These are phyloP conservation scores for Rubroboletus satanas DNA, from an alignment of 768 basidiomycete genomes.

Conservation along the genomic window DNA sequence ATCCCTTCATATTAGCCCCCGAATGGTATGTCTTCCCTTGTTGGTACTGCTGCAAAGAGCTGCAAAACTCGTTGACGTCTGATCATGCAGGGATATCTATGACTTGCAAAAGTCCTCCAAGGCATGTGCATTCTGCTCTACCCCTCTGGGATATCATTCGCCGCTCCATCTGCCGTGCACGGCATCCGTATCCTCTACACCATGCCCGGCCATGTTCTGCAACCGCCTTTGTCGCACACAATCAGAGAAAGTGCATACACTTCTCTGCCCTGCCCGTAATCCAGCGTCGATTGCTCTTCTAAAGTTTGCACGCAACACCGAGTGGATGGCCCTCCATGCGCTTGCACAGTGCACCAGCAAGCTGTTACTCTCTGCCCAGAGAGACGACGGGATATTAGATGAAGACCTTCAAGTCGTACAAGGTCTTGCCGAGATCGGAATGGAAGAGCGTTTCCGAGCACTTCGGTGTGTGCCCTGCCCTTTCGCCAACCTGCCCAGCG, in stretches of 20 bases:
- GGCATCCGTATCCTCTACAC: constrained; percentile 36
- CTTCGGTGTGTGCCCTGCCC: constrained; percentile 10
- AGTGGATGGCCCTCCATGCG: constrained; percentile 74
- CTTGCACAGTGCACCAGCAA: constrained; percentile 63
- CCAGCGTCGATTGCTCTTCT: constrained; percentile 61
- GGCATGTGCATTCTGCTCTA: constrained; percentile 75
- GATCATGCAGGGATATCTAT: constrained; percentile 63
- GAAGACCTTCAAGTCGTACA: constrained; percentile 54
- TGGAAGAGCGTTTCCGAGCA: constrained; percentile 60
- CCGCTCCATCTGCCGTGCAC: constrained; percentile 53
- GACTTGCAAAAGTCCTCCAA: constrained; percentile 55
- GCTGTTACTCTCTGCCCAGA: constrained; percentile 52
- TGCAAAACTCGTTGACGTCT: not conserved
- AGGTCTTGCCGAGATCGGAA: constrained; percentile 67
- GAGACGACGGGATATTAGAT: constrained; percentile 33
- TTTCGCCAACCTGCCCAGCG: not conserved
- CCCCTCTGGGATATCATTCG: constrained; percentile 45
- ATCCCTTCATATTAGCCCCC: constrained; percentile 77
- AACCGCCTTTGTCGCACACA: constrained; percentile 72
- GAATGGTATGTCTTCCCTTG: constrained; percentile 54
- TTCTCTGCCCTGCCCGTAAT: constrained; percentile 75
- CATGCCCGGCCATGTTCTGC: constrained; percentile 72
- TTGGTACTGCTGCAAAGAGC: too few species aligned
- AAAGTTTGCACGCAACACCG: constrained; percentile 50
- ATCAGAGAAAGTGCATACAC: constrained; percentile 58